Conservation (phyloP, 2,329 filamentous ascomycete genomes). For the Diplocarpon rosae region DNA sequence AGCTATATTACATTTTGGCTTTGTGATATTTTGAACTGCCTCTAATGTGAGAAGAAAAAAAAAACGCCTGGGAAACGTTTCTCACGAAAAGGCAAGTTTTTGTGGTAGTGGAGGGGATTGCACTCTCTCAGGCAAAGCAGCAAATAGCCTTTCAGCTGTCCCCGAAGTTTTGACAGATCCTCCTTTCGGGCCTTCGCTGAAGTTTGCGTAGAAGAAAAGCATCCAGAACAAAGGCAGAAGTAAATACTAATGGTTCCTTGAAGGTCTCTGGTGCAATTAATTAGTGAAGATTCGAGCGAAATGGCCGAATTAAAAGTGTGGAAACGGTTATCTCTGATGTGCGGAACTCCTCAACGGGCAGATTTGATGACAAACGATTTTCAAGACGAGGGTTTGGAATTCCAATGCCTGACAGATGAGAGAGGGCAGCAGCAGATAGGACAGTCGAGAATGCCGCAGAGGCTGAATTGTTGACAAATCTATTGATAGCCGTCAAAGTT, state of each 20-base stretch:
- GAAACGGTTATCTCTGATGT: not conserved
- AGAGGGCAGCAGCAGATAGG: not conserved
- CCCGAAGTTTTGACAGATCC: not conserved
- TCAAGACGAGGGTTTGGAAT: not conserved
- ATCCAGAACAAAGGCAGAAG: not conserved
- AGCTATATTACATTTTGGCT: no score
- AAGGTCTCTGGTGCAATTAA: constrained; percentile 3
- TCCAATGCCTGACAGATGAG: not conserved
- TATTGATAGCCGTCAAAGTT: constrained; percentile 15
- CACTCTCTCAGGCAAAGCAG: not conserved
- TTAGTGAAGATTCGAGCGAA: constrained; percentile 1
- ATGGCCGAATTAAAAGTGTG: constrained; percentile 3
- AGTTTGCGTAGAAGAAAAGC: not conserved
- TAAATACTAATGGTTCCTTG: not conserved
- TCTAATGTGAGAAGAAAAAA: no score
- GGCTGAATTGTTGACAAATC: no score
- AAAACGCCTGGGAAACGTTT: no score
- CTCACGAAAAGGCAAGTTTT: no score
- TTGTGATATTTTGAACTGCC: no score
- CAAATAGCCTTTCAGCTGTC: not conserved
- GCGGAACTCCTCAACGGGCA: not conserved
- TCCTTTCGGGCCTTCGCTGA: no score
- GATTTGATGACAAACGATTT: not conserved
- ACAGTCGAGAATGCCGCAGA: no score
- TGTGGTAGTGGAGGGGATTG: no score